Conservation (phyloP, 768 basidiomycete species). For the Vararia minispora region DNA sequence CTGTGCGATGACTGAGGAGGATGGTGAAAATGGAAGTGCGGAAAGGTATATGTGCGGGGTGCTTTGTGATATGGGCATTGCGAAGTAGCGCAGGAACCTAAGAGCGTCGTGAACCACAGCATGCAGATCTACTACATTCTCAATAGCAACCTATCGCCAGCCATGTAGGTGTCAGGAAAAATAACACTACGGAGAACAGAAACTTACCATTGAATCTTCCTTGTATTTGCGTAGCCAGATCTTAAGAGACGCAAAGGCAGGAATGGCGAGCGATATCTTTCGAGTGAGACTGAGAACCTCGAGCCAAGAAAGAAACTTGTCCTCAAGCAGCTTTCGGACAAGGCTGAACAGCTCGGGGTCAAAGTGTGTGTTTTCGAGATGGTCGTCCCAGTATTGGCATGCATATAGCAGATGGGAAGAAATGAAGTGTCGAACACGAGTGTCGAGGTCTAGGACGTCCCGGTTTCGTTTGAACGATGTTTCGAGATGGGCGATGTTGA, state of each 20-base stretch:
- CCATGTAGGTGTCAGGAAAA: background rate
- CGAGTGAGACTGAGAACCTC: background rate
- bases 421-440: background rate
- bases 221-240: too few species aligned
- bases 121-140: background rate
- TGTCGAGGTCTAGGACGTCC: background rate
- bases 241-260: background rate
- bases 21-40: background rate
- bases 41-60: too few species aligned
- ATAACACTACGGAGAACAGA: background rate
- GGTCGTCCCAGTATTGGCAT: background rate
- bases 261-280: background rate
- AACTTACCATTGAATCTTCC: too few species aligned
- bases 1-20: conserved; percentile 1
- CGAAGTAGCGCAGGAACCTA: background rate
- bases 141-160: background rate
- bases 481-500: conserved; percentile 1
- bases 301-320: background rate
- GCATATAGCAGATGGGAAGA: background rate
- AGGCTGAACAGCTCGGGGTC: background rate
- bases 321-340: background rate
- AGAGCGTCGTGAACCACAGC: background rate
- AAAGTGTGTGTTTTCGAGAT: background rate
- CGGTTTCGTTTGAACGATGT: background rate
- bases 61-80: background rate